Conservation (phyloP, 2,329 filamentous ascomycete species). For the Penicillium crustosum region DNA sequence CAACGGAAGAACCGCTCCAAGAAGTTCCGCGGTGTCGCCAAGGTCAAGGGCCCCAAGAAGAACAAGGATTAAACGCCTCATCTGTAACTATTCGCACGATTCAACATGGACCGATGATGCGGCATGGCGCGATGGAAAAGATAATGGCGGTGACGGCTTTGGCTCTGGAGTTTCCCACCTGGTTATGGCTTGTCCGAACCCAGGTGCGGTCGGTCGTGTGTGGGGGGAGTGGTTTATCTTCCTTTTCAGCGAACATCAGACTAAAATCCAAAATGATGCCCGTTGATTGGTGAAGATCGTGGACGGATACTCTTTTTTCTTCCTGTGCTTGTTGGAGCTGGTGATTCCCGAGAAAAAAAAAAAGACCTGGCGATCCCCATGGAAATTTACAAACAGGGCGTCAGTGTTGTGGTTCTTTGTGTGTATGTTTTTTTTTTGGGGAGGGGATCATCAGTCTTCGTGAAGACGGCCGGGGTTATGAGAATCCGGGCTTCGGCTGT, state of each 20-base stretch:
- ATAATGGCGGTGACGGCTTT: constrained; percentile 25
- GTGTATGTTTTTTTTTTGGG: constrained; percentile 21
- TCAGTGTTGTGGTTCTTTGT: constrained; percentile 25
- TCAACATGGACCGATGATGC: constrained; percentile 22
- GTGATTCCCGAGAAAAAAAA: constrained; percentile 13
- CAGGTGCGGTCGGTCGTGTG: constrained; percentile 16
- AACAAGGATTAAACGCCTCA: constrained; percentile 67
- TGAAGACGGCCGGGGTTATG: constrained; percentile 27
- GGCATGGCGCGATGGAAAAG: constrained; percentile 23
- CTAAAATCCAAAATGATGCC: constrained; percentile 16
- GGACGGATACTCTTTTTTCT: constrained; percentile 14
- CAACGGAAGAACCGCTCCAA: constrained; percentile 99
- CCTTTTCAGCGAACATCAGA: constrained; percentile 17
- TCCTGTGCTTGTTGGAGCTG: constrained; percentile 14
- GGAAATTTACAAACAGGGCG: constrained; percentile 19
- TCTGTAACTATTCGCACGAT: constrained; percentile 15
- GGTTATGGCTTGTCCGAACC: constrained; percentile 5
- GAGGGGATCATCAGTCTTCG: constrained; percentile 23
- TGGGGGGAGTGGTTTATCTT: constrained; percentile 15
- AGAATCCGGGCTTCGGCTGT: constrained; percentile 28
- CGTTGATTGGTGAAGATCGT: constrained; percentile 15
- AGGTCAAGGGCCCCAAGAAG: constrained; percentile 98
- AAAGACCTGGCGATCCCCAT: constrained; percentile 20
- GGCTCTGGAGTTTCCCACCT: constrained; percentile 24
- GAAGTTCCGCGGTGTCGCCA: constrained; percentile 96